Base-by-base conservation (phyloP, 2,329 filamentous ascomycete genomes). In the Emmonsiellopsis sp. region DNA sequence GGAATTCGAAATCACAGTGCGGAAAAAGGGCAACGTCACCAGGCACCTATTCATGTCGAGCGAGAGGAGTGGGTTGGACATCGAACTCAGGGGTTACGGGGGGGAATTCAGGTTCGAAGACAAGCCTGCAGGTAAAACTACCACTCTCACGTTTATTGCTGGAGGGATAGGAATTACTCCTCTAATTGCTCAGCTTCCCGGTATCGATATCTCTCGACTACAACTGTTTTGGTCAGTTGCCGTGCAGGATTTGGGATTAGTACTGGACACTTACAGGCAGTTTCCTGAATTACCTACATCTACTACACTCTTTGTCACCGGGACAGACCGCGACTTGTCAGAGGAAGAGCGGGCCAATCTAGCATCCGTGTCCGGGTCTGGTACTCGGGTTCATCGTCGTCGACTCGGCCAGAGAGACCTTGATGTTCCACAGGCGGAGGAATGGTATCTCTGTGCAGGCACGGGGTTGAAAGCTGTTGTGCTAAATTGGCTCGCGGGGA, bases 91-190 rank as follows among this genome's bases (percentile, higher is more conserved):
- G 21, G 89, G 87, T 0, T 87, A 94, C 57, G 88, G 86, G 0
- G 89, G 88, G 1, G 72, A 75, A 2, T 85, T 86, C 57, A 65
- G 61, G 13, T 68, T 83, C 27, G 56, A 66, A 11, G 45, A 52
- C n/a, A 32, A 49, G 9, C 47, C 21, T 10, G 21, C 2, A 2
- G 17, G 11, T 34, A 61, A 65, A 55, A 62, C 60, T 17, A 54
- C 52, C n/a, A n/a, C 27, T 14, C 64, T 76, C 1, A 74, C 74
- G 0, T 93, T 91, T 58, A 68, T 94, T 3, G 87, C 87, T 5
- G 87, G 81, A 0, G 89, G 89, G 2, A 86, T 95, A 6, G 89
- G 89, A 0, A 88, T 94, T 56, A 95, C 89, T 32, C 89, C 89
- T 1, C 61, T 93, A 3, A 72, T 94, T n/a, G 82, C 83, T 0